Conservation (phyloP, 2,329 filamentous ascomycete species). For the Hypoxylon rubiginosum region DNA sequence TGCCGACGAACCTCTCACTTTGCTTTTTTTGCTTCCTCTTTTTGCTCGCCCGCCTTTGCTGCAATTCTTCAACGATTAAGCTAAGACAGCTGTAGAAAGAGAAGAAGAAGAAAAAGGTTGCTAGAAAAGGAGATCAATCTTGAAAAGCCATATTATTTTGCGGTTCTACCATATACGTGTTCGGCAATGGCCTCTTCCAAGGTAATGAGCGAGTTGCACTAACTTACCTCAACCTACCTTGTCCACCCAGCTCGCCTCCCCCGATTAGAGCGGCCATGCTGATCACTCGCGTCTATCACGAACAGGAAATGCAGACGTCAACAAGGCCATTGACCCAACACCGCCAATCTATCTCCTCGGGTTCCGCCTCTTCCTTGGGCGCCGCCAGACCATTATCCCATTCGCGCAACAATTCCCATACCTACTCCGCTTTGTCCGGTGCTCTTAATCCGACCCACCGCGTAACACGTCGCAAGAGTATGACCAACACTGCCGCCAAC, state of each 20-base stretch:
- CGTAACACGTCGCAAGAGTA: slow-evolving; percentile 93
- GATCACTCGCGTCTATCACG: slow-evolving; percentile 51
- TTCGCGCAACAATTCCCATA: slow-evolving; percentile 81
- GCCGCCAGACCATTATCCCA: slow-evolving; percentile 70
- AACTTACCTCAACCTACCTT: slow-evolving; percentile 44
- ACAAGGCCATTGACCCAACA: slow-evolving; percentile 76
- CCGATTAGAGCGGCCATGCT: slow-evolving; percentile 53
- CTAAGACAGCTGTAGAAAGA: slow-evolving; percentile 38
- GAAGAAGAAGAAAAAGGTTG: slow-evolving; percentile 15
- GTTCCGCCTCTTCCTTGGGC: slow-evolving; percentile 70
- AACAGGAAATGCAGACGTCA: slow-evolving; percentile 74
- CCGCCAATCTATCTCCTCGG: slow-evolving; percentile 70
- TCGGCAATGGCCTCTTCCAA: slow-evolving; percentile 73
- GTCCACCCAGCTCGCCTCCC: slow-evolving; percentile 41
- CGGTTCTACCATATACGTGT: slow-evolving; percentile 48
- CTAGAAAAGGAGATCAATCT: background rate
- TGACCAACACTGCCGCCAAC: slow-evolving; percentile 80
- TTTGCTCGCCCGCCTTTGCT: slow-evolving; percentile 30
- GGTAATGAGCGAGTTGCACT: slow-evolving; percentile 57
- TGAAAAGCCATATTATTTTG: slow-evolving; percentile 41
- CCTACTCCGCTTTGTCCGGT: slow-evolving; percentile 82
- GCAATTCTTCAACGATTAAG: slow-evolving; percentile 47
- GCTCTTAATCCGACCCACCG: slow-evolving; percentile 86
- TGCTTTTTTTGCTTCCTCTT: slow-evolving; percentile 42
- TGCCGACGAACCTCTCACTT: slow-evolving; percentile 45